phyloP scores from a whole-genome alignment of 306 rosid species.

The Carpinus viminea region DNA sequence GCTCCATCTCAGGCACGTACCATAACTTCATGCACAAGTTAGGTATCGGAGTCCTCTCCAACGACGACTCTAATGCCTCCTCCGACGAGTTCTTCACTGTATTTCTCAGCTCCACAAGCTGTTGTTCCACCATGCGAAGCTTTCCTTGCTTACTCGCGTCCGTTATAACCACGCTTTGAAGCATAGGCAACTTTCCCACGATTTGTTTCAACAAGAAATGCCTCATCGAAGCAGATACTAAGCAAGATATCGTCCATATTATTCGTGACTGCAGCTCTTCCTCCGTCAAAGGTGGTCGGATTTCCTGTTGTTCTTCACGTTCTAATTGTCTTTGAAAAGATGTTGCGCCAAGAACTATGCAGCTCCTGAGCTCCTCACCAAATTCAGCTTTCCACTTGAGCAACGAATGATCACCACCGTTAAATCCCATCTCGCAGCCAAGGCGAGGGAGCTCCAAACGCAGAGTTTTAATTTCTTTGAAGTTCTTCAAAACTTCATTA shows the following conservation, averaged over 20 bases:
- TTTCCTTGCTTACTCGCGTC: constrained; percentile 37
- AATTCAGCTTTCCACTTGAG: constrained; percentile 47
- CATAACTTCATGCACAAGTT: constrained; percentile 40
- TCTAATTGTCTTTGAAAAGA: constrained; percentile 25
- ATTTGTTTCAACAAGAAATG: constrained; percentile 39
- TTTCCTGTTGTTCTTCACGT: not conserved
- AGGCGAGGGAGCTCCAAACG: constrained; percentile 28
- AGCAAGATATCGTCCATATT: constrained; percentile 34
- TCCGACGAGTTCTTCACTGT: constrained; percentile 3
- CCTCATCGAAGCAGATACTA: constrained; percentile 48
- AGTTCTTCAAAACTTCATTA: constrained; percentile 22
- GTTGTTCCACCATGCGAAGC: constrained; percentile 25
- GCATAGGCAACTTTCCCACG: constrained; percentile 24
- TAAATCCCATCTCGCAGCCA: constrained; percentile 20
- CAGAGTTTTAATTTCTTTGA: constrained; percentile 20
- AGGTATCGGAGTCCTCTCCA: constrained; percentile 34
- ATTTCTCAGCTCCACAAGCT: constrained; percentile 37
- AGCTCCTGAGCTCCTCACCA: constrained; percentile 32
- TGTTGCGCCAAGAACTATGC: constrained; percentile 38
- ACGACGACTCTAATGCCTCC: not conserved
- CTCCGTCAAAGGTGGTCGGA: constrained; percentile 19
- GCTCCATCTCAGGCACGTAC: constrained; percentile 40
- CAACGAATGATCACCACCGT: constrained; percentile 17
- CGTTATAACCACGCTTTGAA: constrained; percentile 27
- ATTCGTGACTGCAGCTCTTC: constrained; percentile 32